Conservation (phyloP, 345 rosid species). For the Lepidium sativum region DNA sequence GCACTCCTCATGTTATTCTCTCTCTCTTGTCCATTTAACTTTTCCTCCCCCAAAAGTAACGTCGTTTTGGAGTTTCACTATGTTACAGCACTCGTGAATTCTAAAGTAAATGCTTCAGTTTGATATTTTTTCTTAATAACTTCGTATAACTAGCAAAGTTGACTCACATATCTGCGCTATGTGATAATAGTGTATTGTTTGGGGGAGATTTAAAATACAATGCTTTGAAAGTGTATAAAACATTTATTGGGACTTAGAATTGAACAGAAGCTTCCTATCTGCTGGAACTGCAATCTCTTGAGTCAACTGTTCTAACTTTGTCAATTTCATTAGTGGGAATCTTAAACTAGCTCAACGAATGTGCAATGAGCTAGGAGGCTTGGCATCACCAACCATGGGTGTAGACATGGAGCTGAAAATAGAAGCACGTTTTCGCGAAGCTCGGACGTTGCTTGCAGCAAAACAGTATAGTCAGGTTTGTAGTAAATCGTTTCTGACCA, state of each 20-base stretch:
- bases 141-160: neutral
- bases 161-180: neutral
- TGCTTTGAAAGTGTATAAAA: neutral
- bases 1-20: neutral
- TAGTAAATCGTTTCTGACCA: neutral
- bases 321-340: slow-evolving; percentile 50
- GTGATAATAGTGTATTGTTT: slow-evolving; percentile 1
- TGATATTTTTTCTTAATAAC: too few species aligned
- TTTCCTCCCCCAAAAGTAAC: neutral
- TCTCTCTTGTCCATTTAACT: neutral
- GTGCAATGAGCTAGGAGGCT: slow-evolving; percentile 79
- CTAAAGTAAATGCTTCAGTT: neutral
- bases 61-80: neutral
- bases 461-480: slow-evolving; percentile 86
- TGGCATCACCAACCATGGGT: slow-evolving; percentile 66
- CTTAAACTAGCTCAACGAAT: slow-evolving; percentile 76
- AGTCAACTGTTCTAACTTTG: slow-evolving; percentile 10
- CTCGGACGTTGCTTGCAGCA: slow-evolving; percentile 92
- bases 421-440: slow-evolving; percentile 85
- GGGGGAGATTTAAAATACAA: neutral
- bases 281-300: neutral
- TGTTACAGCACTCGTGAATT: neutral
- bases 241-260: neutral
- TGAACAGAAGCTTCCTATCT: neutral
- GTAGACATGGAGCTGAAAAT: slow-evolving; percentile 88